phyloP scores from a whole-genome alignment of 2,329 filamentous ascomycete genomes.

The Daldinia eschscholtzii region DNA sequence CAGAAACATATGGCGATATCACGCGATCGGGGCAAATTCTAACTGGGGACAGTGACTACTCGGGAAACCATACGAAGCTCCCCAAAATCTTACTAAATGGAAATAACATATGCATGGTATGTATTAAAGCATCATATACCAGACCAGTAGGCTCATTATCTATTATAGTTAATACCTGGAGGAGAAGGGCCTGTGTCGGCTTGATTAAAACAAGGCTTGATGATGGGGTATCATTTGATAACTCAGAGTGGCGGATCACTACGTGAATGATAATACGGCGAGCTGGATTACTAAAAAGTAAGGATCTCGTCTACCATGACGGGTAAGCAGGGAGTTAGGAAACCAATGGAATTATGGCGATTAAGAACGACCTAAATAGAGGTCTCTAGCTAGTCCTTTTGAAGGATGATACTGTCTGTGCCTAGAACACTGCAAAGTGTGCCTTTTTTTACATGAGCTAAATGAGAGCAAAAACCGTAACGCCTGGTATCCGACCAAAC shows the following conservation, averaged over 20 bases:
- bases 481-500: constrained; percentile 39
- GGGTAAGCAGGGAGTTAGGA: constrained; percentile 12
- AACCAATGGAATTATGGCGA: constrained; percentile 1
- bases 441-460: neutral
- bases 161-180: constrained; percentile 77
- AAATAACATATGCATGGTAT: constrained; percentile 99
- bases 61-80: constrained; percentile 87
- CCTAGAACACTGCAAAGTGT: neutral
- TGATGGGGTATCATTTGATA: constrained; percentile 5
- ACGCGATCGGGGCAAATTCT: constrained; percentile 30
- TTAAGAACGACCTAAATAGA: constrained; percentile 10
- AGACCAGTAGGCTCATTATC: constrained; percentile 1
- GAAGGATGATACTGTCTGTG: neutral
- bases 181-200: constrained; percentile 74
- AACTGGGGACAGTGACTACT: constrained; percentile 79
- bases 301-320: constrained; percentile 4
- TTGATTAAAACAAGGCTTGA: constrained; percentile 36
- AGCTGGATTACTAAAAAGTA: constrained; percentile 10
- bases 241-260: neutral
- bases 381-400: neutral
- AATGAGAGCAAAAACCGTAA: constrained; percentile 33
- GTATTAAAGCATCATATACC: constrained; percentile 42
- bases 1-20: neutral
- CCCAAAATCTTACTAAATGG: constrained; percentile 96
- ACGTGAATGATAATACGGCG: neutral